Evolutionary conservation across 129 eudicot genomes (phyloP), one percentile per base, ranked within the genome.

Genomic region (Centaurea solstitialis): DNA sequence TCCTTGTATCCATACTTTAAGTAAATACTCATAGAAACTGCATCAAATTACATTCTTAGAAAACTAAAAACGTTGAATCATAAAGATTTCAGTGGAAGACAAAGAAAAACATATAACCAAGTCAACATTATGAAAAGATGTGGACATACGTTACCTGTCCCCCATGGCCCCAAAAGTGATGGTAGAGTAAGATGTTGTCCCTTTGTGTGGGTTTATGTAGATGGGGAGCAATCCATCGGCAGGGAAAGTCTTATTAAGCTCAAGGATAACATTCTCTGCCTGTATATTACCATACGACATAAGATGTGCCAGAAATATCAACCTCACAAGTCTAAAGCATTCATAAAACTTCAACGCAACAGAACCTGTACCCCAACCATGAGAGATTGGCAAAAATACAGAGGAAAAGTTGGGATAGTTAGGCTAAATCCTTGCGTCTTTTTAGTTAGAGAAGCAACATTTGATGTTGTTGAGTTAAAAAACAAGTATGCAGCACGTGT

Each of bases 111-210:
- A 53, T 15, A 53, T 62, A 21, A 28, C 26, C 23, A 53, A 53
- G 21, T 53, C 21, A 85, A 71, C 28, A 41, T 30, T 18, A 68
- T 9, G 37, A 18, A 57, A 10, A 59, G 6, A 57, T n/a, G 65
- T 57, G 65, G 18, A 70, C 13, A 74, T 33, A 11, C 28, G 33
- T 5, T 83, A 96, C 99, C 99, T 96, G 92, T 96, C 99, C 40
- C 99, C 99, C 99, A 96, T 96, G 78, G 99, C 99, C 23, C 99
- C 99, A 85, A 96, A 96, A 73, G 99, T 96, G 80, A 96, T 91
- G 76, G 99, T 93, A 72, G 99, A 87, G 74, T 90, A 88, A 17
- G 98, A 89, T 35, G 86, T 57, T 73, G 92, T 76, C 76, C 98
- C 98, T 78, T 81, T 91, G 61, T 90, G 92, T 23, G 99, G 98